Evolutionary conservation across 768 basidiomycete genomes (phyloP).

Genomic region (Amylocystis lapponica): DNA sequence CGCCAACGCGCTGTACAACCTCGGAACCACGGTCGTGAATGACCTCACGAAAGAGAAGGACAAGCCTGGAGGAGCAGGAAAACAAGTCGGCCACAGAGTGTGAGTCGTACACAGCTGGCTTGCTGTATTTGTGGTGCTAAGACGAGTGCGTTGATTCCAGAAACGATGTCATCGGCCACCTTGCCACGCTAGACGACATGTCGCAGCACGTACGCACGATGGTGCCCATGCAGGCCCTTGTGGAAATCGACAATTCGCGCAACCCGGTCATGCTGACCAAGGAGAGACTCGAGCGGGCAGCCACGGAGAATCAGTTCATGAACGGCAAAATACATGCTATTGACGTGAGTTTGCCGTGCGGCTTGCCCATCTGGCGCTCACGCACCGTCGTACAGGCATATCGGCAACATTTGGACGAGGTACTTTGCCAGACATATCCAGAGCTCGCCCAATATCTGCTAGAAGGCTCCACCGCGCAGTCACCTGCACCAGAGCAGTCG

Average conservation of each 20-base stretch:
- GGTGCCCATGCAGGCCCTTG: conserved; percentile 70
- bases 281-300: conserved; percentile 74
- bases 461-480: too few relatives aligned
- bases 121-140: not conserved
- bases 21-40: conserved; percentile 78
- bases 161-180: conserved; percentile 69
- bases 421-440: conserved; percentile 66
- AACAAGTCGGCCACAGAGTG: conserved; percentile 77
- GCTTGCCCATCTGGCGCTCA: not conserved
- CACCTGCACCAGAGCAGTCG: too few relatives aligned
- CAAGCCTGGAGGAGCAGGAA: conserved; percentile 54
- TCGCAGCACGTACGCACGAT: conserved; percentile 53
- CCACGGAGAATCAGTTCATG: conserved; percentile 90
- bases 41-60: conserved; percentile 79
- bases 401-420: conserved; percentile 59
- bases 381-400: conserved; percentile 60
- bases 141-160: conserved; percentile 35
- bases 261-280: conserved; percentile 81
- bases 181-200: conserved; percentile 63
- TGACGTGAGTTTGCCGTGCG: conserved; percentile 36
- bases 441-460: conserved; percentile 39
- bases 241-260: conserved; percentile 72
- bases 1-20: conserved; percentile 71
- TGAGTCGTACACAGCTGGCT: too few relatives aligned
- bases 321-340: conserved; percentile 83